These are phyloP conservation scores for Hypocrella siamensis DNA, from an alignment of 2,329 filamentous ascomycete genomes.

Conservation along the genomic window DNA sequence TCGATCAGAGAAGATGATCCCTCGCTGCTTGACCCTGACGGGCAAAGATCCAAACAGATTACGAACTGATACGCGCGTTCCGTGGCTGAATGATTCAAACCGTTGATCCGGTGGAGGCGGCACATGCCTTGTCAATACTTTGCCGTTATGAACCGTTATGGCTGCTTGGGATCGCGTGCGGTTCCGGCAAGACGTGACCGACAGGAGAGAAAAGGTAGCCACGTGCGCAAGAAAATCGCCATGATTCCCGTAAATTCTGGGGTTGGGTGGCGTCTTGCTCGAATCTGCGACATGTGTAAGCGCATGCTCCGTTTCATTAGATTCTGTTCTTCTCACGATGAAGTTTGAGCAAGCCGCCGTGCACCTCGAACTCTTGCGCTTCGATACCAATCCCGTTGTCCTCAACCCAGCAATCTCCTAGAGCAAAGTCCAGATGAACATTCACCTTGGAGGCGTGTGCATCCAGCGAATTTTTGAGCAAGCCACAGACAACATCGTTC, in stretches of 20 bases:
- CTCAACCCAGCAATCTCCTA: conserved; percentile 64
- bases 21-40: conserved; percentile 72
- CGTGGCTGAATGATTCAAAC: conserved; percentile 41
- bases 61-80: conserved; percentile 60
- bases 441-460: conserved; percentile 54
- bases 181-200: conserved; percentile 56
- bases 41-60: conserved; percentile 85
- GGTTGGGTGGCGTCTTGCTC: conserved; percentile 45
- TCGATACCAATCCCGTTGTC: conserved; percentile 73
- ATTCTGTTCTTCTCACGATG: conserved; percentile 41
- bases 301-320: background rate
- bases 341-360: conserved; percentile 56
- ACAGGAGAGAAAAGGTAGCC: conserved; percentile 59
- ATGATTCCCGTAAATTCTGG: conserved; percentile 44
- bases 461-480: conserved; percentile 77
- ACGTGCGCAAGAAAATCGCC: conserved; percentile 69
- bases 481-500: conserved; percentile 51
- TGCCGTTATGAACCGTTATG: conserved; percentile 55
- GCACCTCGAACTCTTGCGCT: conserved; percentile 52
- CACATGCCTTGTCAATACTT: conserved; percentile 44
- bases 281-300: conserved; percentile 41
- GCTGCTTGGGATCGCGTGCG: conserved; percentile 45
- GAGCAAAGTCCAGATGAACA: conserved; percentile 56
- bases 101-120: conserved; percentile 45
- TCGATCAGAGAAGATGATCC: conserved; percentile 33